Conservation (phyloP, 257 asterid genomes). For the Ehretia macrophylla region DNA sequence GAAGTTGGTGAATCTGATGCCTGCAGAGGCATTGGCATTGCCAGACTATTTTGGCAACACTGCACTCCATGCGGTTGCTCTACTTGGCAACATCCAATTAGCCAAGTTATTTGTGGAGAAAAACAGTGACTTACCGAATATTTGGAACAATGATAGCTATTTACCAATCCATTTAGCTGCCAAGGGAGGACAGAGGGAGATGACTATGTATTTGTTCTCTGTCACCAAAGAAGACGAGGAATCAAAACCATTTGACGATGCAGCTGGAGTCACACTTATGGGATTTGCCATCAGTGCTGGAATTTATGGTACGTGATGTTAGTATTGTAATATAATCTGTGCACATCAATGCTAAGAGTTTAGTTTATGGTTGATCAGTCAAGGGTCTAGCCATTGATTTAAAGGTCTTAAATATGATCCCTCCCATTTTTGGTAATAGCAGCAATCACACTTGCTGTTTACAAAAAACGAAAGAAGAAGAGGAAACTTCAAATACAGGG, state of each 20-base stretch:
- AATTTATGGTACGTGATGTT: conserved; percentile 27
- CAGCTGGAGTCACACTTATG: conserved; percentile 29
- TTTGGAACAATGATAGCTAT: conserved; percentile 16
- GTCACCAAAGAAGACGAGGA: conserved; percentile 21
- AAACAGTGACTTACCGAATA: conserved; percentile 22
- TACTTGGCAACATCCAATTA: conserved; percentile 19
- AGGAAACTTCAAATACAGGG: too few relatives aligned
- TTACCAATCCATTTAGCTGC: conserved; percentile 41
- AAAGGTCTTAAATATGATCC: too few relatives aligned
- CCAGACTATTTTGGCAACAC: conserved; percentile 24
- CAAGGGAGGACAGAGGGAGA: conserved; percentile 26
- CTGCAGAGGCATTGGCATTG: conserved; percentile 16
- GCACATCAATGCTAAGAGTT: background rate
- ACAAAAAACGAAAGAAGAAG: too few relatives aligned
- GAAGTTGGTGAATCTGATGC: conserved; percentile 27
- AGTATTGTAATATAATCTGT: background rate
- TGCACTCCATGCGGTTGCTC: conserved; percentile 29
- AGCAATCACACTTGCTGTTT: too few relatives aligned
- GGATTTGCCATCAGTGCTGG: conserved; percentile 17
- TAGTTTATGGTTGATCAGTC: too few relatives aligned
- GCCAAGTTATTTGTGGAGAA: conserved; percentile 23
- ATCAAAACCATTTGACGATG: conserved; percentile 27
- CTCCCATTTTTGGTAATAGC: too few relatives aligned
- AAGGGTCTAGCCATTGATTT: too few relatives aligned
- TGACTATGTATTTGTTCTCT: conserved; percentile 23